Conservation (phyloP, 2,329 filamentous ascomycete species). For the Botrytis porri region DNA sequence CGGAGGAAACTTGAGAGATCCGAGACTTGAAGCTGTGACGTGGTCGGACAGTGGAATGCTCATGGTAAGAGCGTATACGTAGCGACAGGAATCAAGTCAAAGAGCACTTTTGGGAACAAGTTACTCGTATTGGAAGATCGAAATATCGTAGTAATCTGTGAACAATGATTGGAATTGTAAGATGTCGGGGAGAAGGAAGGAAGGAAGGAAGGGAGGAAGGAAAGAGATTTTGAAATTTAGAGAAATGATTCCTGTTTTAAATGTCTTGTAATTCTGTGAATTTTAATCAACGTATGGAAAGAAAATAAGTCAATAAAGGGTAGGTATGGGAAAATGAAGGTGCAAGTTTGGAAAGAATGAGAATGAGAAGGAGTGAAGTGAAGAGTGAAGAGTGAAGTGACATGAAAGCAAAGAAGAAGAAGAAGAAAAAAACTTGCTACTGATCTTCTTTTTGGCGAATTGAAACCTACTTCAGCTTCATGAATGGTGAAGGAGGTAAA, state of each 20-base stretch:
- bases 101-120: background rate
- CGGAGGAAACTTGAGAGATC: constrained; percentile 13
- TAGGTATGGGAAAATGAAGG: background rate
- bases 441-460: background rate
- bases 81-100: background rate
- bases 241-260: background rate
- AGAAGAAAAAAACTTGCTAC: constrained; percentile 2
- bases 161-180: background rate
- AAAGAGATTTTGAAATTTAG: background rate
- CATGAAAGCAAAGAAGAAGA: constrained; percentile 4
- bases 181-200: background rate
- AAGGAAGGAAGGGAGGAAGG: background rate
- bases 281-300: background rate
- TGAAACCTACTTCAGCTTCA: background rate
- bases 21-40: background rate
- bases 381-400: too few relatives aligned
- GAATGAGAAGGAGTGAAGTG: background rate
- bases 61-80: constrained; percentile 7
- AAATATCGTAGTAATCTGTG: background rate
- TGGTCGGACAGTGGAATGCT: constrained; percentile 14
- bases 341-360: background rate
- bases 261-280: background rate
- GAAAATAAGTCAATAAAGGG: too few relatives aligned
- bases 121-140: background rate
- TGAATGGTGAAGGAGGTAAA: constrained; percentile 1